Conservation (phyloP, 306 rosid genomes). For the Prunus campanulata region DNA sequence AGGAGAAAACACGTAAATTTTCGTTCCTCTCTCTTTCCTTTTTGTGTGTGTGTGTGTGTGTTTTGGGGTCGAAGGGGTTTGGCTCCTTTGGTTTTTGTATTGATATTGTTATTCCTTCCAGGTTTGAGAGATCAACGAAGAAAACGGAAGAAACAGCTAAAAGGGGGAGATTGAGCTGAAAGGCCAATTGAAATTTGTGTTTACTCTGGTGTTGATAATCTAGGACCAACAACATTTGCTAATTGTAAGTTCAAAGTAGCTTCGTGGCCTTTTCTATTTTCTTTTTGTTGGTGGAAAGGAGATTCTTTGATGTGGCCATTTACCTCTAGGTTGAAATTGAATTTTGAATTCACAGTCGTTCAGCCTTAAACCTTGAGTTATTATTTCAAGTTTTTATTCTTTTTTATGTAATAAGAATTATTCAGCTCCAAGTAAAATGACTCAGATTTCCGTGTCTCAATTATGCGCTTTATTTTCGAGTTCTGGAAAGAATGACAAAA, state of each 20-base stretch:
- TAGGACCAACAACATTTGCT: background rate
- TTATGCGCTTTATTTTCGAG: background rate
- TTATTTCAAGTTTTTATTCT: background rate
- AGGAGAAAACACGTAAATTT: conserved; percentile 68
- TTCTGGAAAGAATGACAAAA: no score
- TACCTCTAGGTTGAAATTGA: background rate
- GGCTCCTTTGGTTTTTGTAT: background rate
- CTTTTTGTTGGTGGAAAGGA: background rate
- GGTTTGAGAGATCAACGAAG: conserved; percentile 79
- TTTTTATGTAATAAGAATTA: background rate
- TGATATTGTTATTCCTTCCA: conserved; percentile 32
- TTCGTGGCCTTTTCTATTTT: background rate
- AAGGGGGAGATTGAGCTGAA: conserved; percentile 24
- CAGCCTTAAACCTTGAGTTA: background rate
- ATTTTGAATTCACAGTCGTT: background rate
- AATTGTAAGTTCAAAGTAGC: background rate
- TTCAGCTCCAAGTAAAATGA: background rate
- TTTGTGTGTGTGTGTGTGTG: background rate
- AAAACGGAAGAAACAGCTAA: conserved; percentile 53
- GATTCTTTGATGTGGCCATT: background rate
- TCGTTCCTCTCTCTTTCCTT: background rate
- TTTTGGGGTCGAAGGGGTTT: background rate
- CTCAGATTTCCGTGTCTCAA: background rate
- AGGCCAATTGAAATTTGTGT: background rate
- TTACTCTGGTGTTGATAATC: background rate